Evolutionary conservation across 2,329 filamentous ascomycete species (phyloP).

Genomic region (Emmonsiellopsis sp.): DNA sequence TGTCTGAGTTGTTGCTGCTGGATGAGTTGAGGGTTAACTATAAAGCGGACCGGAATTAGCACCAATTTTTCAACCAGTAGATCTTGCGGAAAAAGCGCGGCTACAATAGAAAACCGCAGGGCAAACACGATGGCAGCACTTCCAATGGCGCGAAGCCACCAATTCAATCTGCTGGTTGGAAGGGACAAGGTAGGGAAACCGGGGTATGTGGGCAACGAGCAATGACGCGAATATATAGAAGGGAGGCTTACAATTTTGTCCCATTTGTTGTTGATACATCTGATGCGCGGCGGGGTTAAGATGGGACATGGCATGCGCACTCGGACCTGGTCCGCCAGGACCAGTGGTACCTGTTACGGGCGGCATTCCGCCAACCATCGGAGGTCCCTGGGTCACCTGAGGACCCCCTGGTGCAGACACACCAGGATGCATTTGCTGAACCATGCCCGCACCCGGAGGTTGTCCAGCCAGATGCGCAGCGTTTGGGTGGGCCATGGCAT

Average conservation of each 20-base stretch:
- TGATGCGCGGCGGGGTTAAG: slow-evolving; percentile 44
- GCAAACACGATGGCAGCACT: no score
- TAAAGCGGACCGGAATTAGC: slow-evolving; percentile 4
- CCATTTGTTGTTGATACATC: slow-evolving; percentile 40
- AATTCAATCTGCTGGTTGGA: not conserved
- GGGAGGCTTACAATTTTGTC: slow-evolving; percentile 30
- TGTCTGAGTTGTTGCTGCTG: slow-evolving; percentile 17
- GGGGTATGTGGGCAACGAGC: not conserved
- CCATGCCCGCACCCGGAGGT: slow-evolving; percentile 40
- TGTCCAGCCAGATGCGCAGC: slow-evolving; percentile 42
- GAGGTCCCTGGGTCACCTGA: slow-evolving; percentile 52
- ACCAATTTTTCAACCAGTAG: not conserved
- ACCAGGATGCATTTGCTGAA: slow-evolving; percentile 51
- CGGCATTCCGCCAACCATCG: slow-evolving; percentile 56
- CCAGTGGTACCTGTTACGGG: slow-evolving; percentile 45
- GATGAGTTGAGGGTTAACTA: slow-evolving; percentile 37
- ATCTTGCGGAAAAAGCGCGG: not conserved
- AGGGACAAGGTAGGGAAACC: not conserved
- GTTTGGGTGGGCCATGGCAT: slow-evolving; percentile 52
- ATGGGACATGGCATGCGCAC: slow-evolving; percentile 52
- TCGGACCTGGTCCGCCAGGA: slow-evolving; percentile 41
- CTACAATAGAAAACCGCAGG: no score
- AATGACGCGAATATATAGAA: not conserved
- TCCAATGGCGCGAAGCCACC: no score
- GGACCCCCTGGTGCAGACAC: slow-evolving; percentile 50